Percentiles rank a stretch among this genome's conserved stretches.
Evolutionary conservation across 2,329 filamentous ascomycete species (phyloP).

Genomic region (Fusarium sp.): DNA sequence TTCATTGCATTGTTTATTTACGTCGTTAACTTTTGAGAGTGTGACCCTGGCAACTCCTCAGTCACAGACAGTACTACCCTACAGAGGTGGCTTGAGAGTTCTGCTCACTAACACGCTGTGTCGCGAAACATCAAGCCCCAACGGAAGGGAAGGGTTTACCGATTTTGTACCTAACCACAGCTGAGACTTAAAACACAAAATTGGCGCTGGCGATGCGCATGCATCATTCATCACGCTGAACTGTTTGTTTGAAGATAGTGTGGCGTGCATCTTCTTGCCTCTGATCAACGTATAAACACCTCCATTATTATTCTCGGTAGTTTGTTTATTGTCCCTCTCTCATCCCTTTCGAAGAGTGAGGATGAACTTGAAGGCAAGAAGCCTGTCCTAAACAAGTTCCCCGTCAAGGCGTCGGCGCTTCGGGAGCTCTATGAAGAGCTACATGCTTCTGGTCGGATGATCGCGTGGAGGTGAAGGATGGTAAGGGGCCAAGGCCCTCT

Average conservation of each 20-base stretch:
- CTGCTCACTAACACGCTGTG: not conserved
- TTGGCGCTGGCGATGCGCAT: not conserved
- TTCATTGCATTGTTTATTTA: not conserved
- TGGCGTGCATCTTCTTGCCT: not conserved
- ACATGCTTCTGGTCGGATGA: not conserved
- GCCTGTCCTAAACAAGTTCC: not conserved
- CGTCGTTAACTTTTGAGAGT: not conserved
- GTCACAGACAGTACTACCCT: not conserved
- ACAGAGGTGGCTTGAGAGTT: not conserved
- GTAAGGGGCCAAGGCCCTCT: not conserved
- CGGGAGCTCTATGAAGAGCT: not conserved
- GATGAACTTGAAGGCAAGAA: not conserved
- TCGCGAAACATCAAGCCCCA: too few relatives aligned
- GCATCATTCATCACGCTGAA: not conserved
- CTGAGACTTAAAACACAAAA: not conserved
- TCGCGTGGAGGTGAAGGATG: not conserved
- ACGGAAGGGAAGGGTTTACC: not conserved
- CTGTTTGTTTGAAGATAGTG: not conserved
- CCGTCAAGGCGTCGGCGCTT: not conserved
- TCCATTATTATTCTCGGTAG: not conserved
- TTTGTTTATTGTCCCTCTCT: not conserved
- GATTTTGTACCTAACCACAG: not conserved
- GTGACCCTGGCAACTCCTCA: not conserved
- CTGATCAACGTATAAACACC: not conserved
- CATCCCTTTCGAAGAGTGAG: not conserved